A percentile compares a stretch with the other conserved stretches of the same genome.
These are phyloP conservation scores for Oryza glumipatula DNA, from an alignment of 176 grass and related monocot species.

Conservation along the genomic window DNA sequence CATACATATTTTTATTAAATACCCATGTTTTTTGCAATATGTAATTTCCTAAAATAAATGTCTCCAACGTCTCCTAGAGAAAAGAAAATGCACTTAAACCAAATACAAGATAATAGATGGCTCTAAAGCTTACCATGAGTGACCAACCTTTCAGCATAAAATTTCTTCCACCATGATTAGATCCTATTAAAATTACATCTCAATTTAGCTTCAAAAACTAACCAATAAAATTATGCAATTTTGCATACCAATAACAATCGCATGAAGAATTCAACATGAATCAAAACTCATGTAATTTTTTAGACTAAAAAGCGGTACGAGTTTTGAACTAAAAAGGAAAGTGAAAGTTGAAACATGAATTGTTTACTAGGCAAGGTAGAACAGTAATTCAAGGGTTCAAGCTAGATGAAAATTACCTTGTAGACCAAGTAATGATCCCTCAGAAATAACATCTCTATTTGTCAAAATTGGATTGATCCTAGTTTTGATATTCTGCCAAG, in stretches of 20 bases:
- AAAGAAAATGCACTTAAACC: background rate
- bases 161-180: constrained; percentile 78
- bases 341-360: constrained; percentile 12
- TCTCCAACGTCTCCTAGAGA: background rate
- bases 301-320: background rate
- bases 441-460: constrained; percentile 58
- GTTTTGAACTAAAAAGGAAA: background rate
- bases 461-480: constrained; percentile 77
- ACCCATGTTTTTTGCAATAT: constrained; percentile 4
- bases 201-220: constrained; percentile 21
- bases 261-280: constrained; percentile 1
- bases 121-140: constrained; percentile 60
- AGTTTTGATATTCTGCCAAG: constrained; percentile 64
- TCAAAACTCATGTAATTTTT: background rate
- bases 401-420: constrained; percentile 58
- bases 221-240: background rate
- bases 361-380: constrained; percentile 10
- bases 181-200: constrained; percentile 46
- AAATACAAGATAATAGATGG: background rate
- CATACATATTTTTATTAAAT: constrained; percentile 14
- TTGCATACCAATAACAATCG: background rate
- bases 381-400: constrained; percentile 20
- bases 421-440: constrained; percentile 72
- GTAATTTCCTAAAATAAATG: background rate
- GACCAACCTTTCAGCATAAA: constrained; percentile 91